Evolutionary conservation across 177 flowering plant species (phyloP), one percentile per base, ranked within the genome.

Genomic region (Vitis hybrid): DNA sequence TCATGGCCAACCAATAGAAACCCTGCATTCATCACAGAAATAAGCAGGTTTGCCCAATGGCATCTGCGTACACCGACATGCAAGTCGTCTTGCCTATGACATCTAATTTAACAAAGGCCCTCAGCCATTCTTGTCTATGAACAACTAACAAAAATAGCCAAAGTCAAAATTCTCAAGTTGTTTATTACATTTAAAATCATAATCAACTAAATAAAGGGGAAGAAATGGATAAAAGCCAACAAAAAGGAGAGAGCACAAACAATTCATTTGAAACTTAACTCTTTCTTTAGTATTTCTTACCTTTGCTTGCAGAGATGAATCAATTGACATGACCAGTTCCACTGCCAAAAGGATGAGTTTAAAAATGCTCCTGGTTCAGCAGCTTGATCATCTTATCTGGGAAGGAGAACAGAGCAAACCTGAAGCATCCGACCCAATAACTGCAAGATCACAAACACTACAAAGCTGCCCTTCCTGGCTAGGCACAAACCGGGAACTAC

Each of bases 331-430:
- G 56, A 71, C 56, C 4, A 10, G 21, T 8, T 68, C 64, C 11
- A 51, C 56, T 40, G 55, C 52, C 62, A 68, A 56, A 18, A 64
- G 56, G 70, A 64, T 57, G 62, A 32, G 49, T 55, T 61, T 51
- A 58, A 61, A 73, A 59, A 40, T 15, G 15, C 35, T 52, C 59
- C 56, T 49, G 46, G 10, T 16, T 52, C 27, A 12, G 51, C 56
- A 55, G 56, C 65, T 60, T 49, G 59, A 73, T 90, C 78, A 93
- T 81, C 97, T 81, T 14, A 81, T 62, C 78, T 93, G 98, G 12
- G 98, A 74, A 59, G 89, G 88, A 50, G 93, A 93, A 74, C 96
- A 92, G 5, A 91, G 83, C 74, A 92, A 76, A 12, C 97, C 96
- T 7, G 96, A 92, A 12, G 94, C 94, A 82, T 92, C 91, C 1